Conservation (phyloP, 2,329 filamentous ascomycete species). For the Aspergillus texensis region DNA sequence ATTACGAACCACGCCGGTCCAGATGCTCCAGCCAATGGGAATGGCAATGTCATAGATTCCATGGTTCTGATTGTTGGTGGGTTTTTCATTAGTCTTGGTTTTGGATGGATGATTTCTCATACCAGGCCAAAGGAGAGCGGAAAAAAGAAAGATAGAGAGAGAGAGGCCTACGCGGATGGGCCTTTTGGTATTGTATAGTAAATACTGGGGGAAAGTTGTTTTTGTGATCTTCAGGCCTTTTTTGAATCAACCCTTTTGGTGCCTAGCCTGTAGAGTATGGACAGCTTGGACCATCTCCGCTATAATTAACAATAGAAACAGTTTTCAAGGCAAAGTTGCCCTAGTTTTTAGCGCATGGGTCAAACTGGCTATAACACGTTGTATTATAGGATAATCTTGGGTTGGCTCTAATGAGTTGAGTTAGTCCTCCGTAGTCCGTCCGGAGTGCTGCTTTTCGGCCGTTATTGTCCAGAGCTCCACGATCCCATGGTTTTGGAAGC, state of each 20-base stretch:
- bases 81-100: neutral
- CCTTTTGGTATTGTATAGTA: neutral
- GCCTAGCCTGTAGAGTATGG: neutral
- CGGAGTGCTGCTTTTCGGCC: neutral
- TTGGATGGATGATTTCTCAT: neutral
- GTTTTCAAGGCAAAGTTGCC: neutral
- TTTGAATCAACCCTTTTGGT: neutral
- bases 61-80: constrained; percentile 17
- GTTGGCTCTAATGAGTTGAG: neutral
- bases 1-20: constrained; percentile 9
- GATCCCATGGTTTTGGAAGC: constrained; percentile 2
- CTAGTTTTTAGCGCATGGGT: neutral
- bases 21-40: constrained; percentile 14
- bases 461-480: constrained; percentile 3
- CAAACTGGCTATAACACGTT: neutral
- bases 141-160: neutral
- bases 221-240: neutral
- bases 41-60: constrained; percentile 10
- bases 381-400: neutral
- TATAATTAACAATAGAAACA: neutral
- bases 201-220: neutral
- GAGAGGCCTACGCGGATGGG: neutral
- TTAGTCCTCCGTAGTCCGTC: neutral
- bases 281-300: neutral
- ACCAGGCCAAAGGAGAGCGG: neutral